Conservation (phyloP, 768 basidiomycete species). For the Pleurotus cornucopiae region DNA sequence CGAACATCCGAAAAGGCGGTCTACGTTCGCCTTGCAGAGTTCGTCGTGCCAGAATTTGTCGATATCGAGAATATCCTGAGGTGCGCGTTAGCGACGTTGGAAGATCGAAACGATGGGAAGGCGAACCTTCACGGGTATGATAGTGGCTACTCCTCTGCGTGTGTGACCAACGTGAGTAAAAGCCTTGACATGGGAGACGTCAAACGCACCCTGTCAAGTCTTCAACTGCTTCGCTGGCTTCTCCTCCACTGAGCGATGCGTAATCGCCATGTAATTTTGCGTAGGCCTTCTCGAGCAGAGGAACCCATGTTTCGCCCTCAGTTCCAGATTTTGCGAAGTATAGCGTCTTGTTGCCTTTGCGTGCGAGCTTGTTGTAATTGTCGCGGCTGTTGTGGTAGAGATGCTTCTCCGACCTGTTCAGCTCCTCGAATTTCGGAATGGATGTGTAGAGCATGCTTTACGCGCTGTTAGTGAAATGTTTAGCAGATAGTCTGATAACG, state of each 20-base stretch:
- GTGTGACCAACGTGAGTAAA: too few species aligned
- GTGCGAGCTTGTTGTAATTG: constrained; percentile 36
- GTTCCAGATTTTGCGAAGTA: constrained; percentile 46
- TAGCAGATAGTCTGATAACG: constrained; percentile 13
- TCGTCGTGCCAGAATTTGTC: constrained; percentile 51
- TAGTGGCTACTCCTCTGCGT: constrained; percentile 4
- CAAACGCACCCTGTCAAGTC: constrained; percentile 48
- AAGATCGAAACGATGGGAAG: background rate
- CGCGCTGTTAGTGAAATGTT: background rate
- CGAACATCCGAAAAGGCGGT: constrained; percentile 46
- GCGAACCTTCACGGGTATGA: constrained; percentile 17
- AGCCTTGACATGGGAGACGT: background rate
- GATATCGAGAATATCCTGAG: constrained; percentile 43
- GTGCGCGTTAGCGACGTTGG: background rate
- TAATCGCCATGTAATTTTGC: constrained; percentile 55
- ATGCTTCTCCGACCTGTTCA: constrained; percentile 30
- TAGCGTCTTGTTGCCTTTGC: constrained; percentile 41
- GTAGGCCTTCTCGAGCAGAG: constrained; percentile 55
- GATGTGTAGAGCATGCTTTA: constrained; percentile 43
- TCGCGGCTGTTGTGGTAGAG: constrained; percentile 51
- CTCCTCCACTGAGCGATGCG: constrained; percentile 35
- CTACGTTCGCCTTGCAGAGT: constrained; percentile 38
- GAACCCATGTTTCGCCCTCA: constrained; percentile 53
- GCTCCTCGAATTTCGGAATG: constrained; percentile 50
- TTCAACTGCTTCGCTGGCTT: constrained; percentile 48